These are phyloP conservation scores for Fonsecaea multimorphosa DNA, from an alignment of 2,329 filamentous ascomycete genomes.

Conservation along the genomic window DNA sequence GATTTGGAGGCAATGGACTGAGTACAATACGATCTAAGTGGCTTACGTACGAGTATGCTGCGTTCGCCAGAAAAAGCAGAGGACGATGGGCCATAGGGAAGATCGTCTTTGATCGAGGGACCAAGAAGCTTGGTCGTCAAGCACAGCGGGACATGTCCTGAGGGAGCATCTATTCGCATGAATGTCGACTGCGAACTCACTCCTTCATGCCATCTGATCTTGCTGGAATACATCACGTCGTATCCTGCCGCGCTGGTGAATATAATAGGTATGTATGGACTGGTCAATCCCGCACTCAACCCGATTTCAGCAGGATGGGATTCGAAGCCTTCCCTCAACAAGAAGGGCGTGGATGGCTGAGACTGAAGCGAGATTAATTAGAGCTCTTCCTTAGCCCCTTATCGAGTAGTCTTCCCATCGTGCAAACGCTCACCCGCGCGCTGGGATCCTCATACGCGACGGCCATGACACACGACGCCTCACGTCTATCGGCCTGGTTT, in stretches of 20 bases:
- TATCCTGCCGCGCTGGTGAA: too few species aligned
- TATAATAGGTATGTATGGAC: too few species aligned
- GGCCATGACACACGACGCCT: neutral
- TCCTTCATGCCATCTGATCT: neutral
- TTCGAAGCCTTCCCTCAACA: too few species aligned
- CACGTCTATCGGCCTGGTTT: neutral
- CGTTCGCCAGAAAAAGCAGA: neutral
- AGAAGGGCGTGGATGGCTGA: neutral
- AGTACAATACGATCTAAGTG: neutral
- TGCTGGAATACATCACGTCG: too few species aligned
- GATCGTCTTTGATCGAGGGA: neutral
- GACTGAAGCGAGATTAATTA: neutral
- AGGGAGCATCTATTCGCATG: neutral
- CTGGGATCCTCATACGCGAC: neutral
- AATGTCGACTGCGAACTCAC: neutral
- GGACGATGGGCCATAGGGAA: neutral
- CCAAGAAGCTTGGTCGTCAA: neutral
- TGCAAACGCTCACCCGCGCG: neutral
- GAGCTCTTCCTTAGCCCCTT: neutral
- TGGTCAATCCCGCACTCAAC: too few species aligned
- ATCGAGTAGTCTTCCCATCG: neutral
- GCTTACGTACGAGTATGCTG: neutral
- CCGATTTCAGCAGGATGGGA: too few species aligned
- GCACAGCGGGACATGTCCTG: neutral
- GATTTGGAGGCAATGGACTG: slow-evolving; percentile 36